Conservation (phyloP, 768 basidiomycete species). For the Sutorius australiensis region DNA sequence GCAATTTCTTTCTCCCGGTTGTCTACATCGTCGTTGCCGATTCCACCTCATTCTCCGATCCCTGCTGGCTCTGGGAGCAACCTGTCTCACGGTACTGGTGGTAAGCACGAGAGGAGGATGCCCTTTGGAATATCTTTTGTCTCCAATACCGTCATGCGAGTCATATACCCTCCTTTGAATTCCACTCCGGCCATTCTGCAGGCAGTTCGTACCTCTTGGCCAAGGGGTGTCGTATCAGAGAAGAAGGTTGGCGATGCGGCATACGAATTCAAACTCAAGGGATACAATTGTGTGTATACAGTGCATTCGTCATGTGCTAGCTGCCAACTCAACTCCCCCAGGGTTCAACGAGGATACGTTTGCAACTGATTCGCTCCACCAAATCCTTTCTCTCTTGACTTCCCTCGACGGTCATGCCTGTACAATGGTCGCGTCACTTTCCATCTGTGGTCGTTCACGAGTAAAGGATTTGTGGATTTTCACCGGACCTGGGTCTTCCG, state of each 20-base stretch:
- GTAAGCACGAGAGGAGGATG: conserved; percentile 33
- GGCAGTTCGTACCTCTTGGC: conserved; percentile 74
- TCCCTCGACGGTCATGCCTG: conserved; percentile 68
- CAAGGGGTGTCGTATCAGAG: conserved; percentile 72
- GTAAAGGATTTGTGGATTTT: conserved; percentile 80
- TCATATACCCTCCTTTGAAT: conserved; percentile 71
- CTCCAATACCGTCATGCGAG: conserved; percentile 64
- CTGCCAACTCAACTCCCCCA: conserved; percentile 30
- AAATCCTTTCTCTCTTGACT: conserved; percentile 63
- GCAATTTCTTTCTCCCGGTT: conserved; percentile 68
- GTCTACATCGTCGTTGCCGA: conserved; percentile 30
- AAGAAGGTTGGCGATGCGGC: conserved; percentile 69
- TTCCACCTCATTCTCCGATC: conserved; percentile 37
- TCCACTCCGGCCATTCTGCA: conserved; percentile 79
- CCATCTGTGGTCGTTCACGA: conserved; percentile 67
- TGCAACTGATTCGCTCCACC: conserved; percentile 65
- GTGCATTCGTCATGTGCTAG: conserved; percentile 10
- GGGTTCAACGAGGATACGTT: conserved; percentile 81
- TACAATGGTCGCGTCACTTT: conserved; percentile 62
- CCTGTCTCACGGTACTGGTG: conserved; percentile 35
- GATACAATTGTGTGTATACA: conserved; percentile 63
- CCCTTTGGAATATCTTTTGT: conserved; percentile 75
- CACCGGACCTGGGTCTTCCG: conserved; percentile 46
- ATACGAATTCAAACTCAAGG: conserved; percentile 79
- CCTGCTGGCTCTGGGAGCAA: conserved; percentile 38